Percentiles rank a stretch among this genome's conserved stretches.
phyloP scores from a whole-genome alignment of 2,329 filamentous ascomycete genomes.

The Lithohypha guttulata region DNA sequence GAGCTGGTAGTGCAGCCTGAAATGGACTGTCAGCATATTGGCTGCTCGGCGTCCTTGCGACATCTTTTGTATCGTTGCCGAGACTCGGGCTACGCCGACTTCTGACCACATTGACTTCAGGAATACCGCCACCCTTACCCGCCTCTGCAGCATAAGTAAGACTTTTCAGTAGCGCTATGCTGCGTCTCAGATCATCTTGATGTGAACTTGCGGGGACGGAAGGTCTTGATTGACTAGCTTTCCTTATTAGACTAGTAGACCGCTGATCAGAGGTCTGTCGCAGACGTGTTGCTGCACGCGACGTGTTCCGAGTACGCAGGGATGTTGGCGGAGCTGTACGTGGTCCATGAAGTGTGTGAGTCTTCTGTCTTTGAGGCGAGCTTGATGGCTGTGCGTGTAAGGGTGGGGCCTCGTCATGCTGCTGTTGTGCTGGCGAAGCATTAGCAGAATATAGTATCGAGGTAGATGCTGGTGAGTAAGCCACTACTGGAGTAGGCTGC shows the following conservation, averaged over 20 bases:
- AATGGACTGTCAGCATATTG: neutral
- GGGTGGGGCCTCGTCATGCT: too few species aligned
- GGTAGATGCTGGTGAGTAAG: conserved; percentile 1
- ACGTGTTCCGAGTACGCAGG: neutral
- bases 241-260: neutral
- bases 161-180: neutral
- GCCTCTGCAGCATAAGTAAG: neutral
- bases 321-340: conserved; percentile 1
- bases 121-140: neutral
- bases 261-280: neutral
- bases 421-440: neutral
- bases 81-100: too few species aligned
- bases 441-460: neutral
- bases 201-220: too few species aligned
- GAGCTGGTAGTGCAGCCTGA: neutral
- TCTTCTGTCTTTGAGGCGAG: neutral
- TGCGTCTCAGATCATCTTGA: conserved; percentile 1
- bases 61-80: too few species aligned
- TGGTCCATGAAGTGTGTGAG: conserved; percentile 2
- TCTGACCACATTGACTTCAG: conserved; percentile 1
- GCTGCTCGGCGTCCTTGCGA: neutral
- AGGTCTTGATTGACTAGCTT: neutral
- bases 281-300: neutral
- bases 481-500: neutral
- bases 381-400: neutral